A percentile compares a stretch with the other conserved stretches of the same genome.
These are phyloP conservation scores for Euphorbia celastroides DNA, from an alignment of 441 rosid genomes.

Conservation along the genomic window DNA sequence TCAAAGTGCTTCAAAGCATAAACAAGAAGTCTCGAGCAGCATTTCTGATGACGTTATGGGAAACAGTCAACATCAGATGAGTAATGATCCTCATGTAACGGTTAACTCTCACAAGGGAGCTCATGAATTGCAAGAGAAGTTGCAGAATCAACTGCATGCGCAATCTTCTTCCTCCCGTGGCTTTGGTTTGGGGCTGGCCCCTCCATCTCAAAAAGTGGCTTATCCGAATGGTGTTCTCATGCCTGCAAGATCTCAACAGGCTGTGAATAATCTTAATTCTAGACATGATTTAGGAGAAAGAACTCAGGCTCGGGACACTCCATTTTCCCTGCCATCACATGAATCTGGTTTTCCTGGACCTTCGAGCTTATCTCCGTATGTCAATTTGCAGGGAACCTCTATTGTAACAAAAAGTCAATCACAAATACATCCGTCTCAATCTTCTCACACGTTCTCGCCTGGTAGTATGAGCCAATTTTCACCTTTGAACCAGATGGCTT, in stretches of 20 bases:
- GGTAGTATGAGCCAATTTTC: slow-evolving; percentile 20
- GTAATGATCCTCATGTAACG: slow-evolving; percentile 2
- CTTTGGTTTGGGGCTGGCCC: slow-evolving; percentile 49
- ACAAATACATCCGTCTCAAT: slow-evolving; percentile 30
- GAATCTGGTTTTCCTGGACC: slow-evolving; percentile 27
- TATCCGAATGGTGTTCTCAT: slow-evolving; percentile 23
- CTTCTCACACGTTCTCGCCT: slow-evolving; percentile 23
- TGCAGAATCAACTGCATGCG: slow-evolving; percentile 25
- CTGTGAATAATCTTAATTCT: slow-evolving; percentile 18
- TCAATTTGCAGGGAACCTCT: slow-evolving; percentile 34
- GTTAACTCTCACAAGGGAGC: neutral
- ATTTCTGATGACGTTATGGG: slow-evolving; percentile 5
- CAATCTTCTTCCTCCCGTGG: slow-evolving; percentile 61
- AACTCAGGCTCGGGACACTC: slow-evolving; percentile 26
- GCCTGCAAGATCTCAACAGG: no score
- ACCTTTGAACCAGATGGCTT: slow-evolving; percentile 23
- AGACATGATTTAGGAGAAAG: slow-evolving; percentile 27
- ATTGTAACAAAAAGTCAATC: slow-evolving; percentile 26
- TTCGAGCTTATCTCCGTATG: slow-evolving; percentile 20
- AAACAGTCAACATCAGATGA: slow-evolving; percentile 9
- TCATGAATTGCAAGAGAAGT: slow-evolving; percentile 10
- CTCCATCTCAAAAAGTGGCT: slow-evolving; percentile 31
- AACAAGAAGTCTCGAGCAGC: slow-evolving; percentile 2
- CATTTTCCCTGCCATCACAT: slow-evolving; percentile 24
- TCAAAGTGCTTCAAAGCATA: slow-evolving; percentile 4